Conservation (phyloP, 208 protist species). For the Naegleria gruberi region DNA sequence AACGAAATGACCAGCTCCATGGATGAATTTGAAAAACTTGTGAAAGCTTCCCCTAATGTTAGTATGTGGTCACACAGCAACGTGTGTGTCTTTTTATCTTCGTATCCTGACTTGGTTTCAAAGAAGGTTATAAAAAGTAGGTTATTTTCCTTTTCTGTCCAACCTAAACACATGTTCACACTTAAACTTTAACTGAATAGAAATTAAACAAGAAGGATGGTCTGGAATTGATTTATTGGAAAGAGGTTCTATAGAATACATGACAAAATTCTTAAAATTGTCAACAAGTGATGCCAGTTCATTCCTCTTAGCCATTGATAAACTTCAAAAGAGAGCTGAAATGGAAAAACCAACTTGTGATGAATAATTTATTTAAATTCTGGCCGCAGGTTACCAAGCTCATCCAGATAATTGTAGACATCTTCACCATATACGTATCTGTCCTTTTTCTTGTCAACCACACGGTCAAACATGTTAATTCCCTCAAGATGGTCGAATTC, state of each 20-base stretch:
- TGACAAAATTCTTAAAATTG: neutral
- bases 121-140: neutral
- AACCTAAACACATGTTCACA: too few species aligned
- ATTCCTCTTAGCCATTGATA: neutral
- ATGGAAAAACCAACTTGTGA: neutral
- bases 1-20: too few species aligned
- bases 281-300: neutral
- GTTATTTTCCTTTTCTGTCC: too few species aligned
- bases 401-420: neutral
- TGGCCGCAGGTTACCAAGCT: neutral
- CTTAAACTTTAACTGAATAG: neutral
- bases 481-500: neutral
- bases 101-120: neutral
- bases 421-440: neutral
- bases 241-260: neutral
- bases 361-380: neutral
- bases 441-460: neutral
- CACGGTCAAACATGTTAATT: neutral
- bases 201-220: neutral
- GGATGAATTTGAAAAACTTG: neutral
- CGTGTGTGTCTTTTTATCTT: neutral
- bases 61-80: neutral
- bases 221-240: neutral
- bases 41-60: neutral
- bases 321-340: slow-evolving; percentile 6